Base-by-base conservation (phyloP, 2,329 filamentous ascomycete species). In the Elsinoe ampelina region DNA sequence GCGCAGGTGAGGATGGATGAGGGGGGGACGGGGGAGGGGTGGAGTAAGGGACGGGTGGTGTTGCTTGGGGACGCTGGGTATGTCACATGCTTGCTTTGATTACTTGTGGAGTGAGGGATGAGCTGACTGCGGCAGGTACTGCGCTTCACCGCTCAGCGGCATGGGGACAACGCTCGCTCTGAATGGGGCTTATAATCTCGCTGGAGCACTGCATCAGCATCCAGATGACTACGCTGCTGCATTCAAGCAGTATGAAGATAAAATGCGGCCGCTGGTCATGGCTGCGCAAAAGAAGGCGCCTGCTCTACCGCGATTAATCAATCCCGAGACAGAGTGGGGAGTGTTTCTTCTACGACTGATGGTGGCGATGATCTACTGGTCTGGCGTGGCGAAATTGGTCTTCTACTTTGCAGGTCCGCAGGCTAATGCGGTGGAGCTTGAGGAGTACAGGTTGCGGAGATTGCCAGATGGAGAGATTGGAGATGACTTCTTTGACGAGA, bases 121-220 rank as follows among this genome's bases (percentile, higher is more conserved):
- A 2, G 6, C 38, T 41, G 36, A 32, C 19, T 22, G 11, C 10
- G 2, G 48, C 34, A 63, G 62, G 3, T 66, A 67, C 47, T 67
- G 64, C 43, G 60, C 64, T 17, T 63, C 63, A 12, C 68, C 68
- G 2, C 61, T 70, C 47, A 64, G 63, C 2, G 68, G 68, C 8
- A 70, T 70, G 66, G 68, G 68, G 2, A 69, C 68, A 0, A 68
- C 67, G 0, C 59, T 68, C 1, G 68, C 66, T 6, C 55, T 71
- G 8, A 63, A 59, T n/a, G 68, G 68, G 20, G 68, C 67, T 0
- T 68, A 70, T 58, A 63, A 63, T 38, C 64, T 70, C 10, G 68
- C 68, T 13, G 67, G 67, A 12, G 62, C 60, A 4, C n/a, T 70
- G 0, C 8, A 45, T 10, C 48, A 56, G 15, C 6, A 65, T 32